These are phyloP conservation scores for baker's yeast (Saccharomyces cerevisiae) DNA, from an alignment of 805 yeast genomes.

Conservation along the genomic window DNA sequence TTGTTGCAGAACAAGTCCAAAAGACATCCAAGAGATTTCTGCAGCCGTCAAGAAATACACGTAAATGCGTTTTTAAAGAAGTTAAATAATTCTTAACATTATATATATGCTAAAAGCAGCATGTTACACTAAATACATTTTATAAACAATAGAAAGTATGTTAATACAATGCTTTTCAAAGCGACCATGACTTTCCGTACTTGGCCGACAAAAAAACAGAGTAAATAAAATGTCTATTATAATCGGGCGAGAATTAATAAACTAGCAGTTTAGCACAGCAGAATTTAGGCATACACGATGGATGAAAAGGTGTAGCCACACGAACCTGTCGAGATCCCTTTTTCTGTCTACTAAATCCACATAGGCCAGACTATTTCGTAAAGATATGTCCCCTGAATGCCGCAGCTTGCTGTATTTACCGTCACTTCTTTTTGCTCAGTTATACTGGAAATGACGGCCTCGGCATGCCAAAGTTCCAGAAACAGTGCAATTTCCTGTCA, in stretches of 20 bases:
- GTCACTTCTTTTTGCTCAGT: too few relatives aligned
- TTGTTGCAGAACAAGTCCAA: constrained; percentile 64
- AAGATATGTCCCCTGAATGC: not conserved
- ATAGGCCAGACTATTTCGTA: not conserved
- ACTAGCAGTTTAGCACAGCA: too few relatives aligned
- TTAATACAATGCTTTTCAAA: too few relatives aligned
- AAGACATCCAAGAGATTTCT: constrained; percentile 24
- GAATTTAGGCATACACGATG: too few relatives aligned
- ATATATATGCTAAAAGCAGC: not conserved
- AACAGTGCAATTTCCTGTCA: not conserved
- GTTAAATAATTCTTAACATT: not conserved
- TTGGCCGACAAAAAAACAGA: too few relatives aligned
- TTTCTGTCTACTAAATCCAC: not conserved
- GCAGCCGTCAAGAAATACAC: constrained; percentile 9
- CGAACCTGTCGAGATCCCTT: not conserved
- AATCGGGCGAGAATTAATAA: too few relatives aligned
- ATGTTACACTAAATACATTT: not conserved
- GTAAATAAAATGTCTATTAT: too few relatives aligned
- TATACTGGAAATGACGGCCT: not conserved
- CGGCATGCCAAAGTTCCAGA: not conserved
- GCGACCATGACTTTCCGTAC: too few relatives aligned
- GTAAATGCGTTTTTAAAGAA: not conserved
- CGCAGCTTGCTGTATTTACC: not conserved
- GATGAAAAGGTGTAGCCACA: too few relatives aligned
- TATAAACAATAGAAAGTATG: not conserved